A percentile compares a stretch with the other conserved stretches of the same genome.
These are phyloP conservation scores for Cryptococcus sp. DNA, from an alignment of 1,284 basidiomycete species.

Conservation along the genomic window DNA sequence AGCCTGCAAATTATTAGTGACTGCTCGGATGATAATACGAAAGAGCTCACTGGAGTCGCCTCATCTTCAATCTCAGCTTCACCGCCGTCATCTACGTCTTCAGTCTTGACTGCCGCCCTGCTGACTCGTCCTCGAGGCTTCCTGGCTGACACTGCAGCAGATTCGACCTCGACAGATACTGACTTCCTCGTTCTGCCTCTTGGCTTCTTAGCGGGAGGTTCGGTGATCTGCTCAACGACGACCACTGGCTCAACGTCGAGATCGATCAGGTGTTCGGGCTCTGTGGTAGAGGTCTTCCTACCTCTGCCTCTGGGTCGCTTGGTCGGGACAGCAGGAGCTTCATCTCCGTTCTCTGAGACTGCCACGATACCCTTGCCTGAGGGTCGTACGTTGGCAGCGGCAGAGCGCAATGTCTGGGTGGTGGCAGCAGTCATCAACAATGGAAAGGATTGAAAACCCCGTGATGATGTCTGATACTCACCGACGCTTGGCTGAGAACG, in stretches of 20 bases:
- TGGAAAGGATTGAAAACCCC: background rate
- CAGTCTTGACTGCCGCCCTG: conserved; percentile 10
- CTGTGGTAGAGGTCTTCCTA: conserved; percentile 18
- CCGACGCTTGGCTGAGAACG: conserved; percentile 65
- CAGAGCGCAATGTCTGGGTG: conserved; percentile 2
- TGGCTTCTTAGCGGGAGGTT: conserved; percentile 26
- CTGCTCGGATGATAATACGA: background rate
- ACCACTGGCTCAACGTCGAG: conserved; percentile 4
- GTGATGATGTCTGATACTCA: conserved; percentile 32
- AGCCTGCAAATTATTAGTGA: conserved; percentile 6
- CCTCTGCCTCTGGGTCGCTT: conserved; percentile 28
- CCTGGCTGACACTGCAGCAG: conserved; percentile 11
- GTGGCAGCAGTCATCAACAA: background rate
- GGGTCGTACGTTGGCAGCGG: conserved; percentile 36
- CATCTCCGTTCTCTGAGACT: conserved; percentile 34
- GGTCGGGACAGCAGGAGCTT: conserved; percentile 18
- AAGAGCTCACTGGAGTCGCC: conserved; percentile 13
- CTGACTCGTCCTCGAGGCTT: conserved; percentile 11
- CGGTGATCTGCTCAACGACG: background rate
- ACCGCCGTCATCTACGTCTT: conserved; percentile 17
- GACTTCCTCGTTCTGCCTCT: conserved; percentile 8
- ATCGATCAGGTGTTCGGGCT: background rate
- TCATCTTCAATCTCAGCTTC: conserved; percentile 18
- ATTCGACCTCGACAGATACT: conserved; percentile 4
- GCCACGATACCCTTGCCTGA: conserved; percentile 48